Evolutionary conservation across 352 stramenopile genomes (phyloP), one percentile per base, ranked within the genome.

Genomic region (Phytopythium vexans): DNA sequence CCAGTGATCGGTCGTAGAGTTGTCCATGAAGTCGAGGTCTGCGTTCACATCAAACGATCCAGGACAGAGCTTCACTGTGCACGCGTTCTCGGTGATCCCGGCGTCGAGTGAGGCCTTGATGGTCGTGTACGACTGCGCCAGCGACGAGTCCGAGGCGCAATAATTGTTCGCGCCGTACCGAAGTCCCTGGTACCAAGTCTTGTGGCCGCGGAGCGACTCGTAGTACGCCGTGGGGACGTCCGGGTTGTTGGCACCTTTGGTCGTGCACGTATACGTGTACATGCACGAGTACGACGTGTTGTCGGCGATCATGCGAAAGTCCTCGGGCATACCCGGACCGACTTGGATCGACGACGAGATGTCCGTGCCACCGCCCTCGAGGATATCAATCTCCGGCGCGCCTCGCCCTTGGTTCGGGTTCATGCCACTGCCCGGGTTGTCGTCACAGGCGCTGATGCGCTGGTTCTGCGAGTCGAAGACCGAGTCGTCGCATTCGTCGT

Each of bases 351-450:
- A 96, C 8, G 85, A 85, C 8, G 86, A 96, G 47, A 95, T 57
- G n/a, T 65, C 45, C 60, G 58, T 50, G 21, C 66, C 66, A 16
- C 66, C 60, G 66, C 85, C 78, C 97, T 82, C 92, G 4, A 98
- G 68, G 27, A 98, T 60, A 62, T 98, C 92, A 60, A 98, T 97
- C 60, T 97, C 92, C 1, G 89, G 90, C 27, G 90, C 87, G 34
- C 93, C 93, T 21, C 92, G 72, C 12, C 93, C 93, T 54, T 81
- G 61, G 16, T 86, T 79, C 3, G 82, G 60, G 60, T 97, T 81
- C 53, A 98, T 51, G 1, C 91, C 91, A 65, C 83, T 97, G 52
- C 97, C 92, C 41, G 94, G 91, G 40, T 86, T 75, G n/a, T 68
- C 58, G 56, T 97, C 88, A 52, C 92, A 98, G 4, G 82, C 94